Evolutionary conservation across 257 asterid species (phyloP).

Genomic region (Scutellaria baicalensis): DNA sequence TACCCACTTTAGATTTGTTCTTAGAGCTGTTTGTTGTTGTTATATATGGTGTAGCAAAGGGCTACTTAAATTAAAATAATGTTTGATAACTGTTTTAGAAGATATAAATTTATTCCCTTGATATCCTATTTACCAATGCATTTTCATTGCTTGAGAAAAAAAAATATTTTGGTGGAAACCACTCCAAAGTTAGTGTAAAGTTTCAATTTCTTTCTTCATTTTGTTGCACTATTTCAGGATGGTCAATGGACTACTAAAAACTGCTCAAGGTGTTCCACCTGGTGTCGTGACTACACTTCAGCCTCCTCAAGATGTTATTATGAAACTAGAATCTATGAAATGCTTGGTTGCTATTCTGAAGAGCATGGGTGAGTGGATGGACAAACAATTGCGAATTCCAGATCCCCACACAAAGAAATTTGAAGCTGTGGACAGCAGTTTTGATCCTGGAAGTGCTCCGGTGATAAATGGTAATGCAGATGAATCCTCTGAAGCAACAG

Average conservation of each 20-base stretch:
- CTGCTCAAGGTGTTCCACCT: constrained; percentile 99
- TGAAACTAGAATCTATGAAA: constrained; percentile 94
- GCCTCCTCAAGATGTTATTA: constrained; percentile 78
- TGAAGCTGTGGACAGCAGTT: constrained; percentile 51
- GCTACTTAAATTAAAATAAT: background rate
- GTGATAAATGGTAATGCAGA: constrained; percentile 63
- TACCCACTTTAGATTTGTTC: background rate
- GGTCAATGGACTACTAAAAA: constrained; percentile 98
- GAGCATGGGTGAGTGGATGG: constrained; percentile 99
- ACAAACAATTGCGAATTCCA: constrained; percentile 86
- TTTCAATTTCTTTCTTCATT: constrained; percentile 8
- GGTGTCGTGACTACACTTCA: constrained; percentile 69
- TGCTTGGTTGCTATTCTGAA: constrained; percentile 83
- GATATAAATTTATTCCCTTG: background rate
- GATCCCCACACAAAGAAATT: constrained; percentile 60
- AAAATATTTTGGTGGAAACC: background rate
- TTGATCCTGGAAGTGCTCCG: constrained; percentile 62
- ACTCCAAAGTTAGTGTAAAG: background rate
- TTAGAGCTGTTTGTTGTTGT: background rate
- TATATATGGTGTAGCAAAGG: background rate
- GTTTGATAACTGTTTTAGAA: background rate
- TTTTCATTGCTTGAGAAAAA: background rate
- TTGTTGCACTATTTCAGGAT: constrained; percentile 42
- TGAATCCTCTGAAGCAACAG: constrained; percentile 73
- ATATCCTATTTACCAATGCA: background rate